Evolutionary conservation across 805 yeast genomes (phyloP).

Genomic region (Candida silvicultrix): DNA sequence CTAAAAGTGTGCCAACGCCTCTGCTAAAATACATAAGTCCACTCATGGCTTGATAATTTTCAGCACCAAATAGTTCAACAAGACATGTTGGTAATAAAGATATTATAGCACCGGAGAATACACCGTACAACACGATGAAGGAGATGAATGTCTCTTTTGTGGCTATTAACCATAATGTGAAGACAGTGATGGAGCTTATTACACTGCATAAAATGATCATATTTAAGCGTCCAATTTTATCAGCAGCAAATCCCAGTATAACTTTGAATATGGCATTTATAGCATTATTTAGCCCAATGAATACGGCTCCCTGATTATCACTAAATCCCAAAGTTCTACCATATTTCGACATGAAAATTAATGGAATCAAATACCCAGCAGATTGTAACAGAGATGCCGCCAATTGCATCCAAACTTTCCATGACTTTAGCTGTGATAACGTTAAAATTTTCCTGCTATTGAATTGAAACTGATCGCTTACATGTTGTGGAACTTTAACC

Average conservation of each 20-base stretch:
- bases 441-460: constrained; percentile 6
- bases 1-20: constrained; percentile 28
- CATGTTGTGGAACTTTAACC: neutral
- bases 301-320: constrained; percentile 25
- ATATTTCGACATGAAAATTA: constrained; percentile 30
- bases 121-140: constrained; percentile 29
- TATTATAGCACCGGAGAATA: constrained; percentile 30
- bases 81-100: constrained; percentile 28
- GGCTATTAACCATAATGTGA: constrained; percentile 30
- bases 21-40: constrained; percentile 29
- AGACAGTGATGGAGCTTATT: constrained; percentile 27
- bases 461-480: constrained; percentile 7
- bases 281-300: constrained; percentile 29
- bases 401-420: constrained; percentile 6
- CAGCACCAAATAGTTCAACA: constrained; percentile 27
- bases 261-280: constrained; percentile 25
- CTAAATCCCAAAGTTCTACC: constrained; percentile 26
- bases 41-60: constrained; percentile 26
- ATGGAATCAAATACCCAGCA: constrained; percentile 29
- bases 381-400: constrained; percentile 25
- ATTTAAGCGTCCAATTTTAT: constrained; percentile 34
- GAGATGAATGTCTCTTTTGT: constrained; percentile 22
- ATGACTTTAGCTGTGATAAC: constrained; percentile 1
- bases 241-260: constrained; percentile 34
- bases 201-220: constrained; percentile 32